A percentile compares a stretch with the other conserved stretches of the same genome.
Conservation (phyloP, 2,329 filamentous ascomycete genomes). For the Dryadomyces sulphureus region DNA sequence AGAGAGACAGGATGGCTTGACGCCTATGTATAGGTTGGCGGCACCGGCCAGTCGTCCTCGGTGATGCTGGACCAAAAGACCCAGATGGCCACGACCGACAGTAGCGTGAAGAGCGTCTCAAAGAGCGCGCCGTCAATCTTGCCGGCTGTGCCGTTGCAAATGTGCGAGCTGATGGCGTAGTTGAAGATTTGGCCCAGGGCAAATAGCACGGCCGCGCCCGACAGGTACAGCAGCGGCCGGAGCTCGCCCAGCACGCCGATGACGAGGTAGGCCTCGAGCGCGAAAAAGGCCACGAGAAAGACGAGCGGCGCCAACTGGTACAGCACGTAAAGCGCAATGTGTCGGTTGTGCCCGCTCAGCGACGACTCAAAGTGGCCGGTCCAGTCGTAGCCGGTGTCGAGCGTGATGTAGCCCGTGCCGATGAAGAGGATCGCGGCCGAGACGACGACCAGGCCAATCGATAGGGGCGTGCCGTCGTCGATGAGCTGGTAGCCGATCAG, state of each 20-base stretch:
- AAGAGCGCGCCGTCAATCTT: slow-evolving; percentile 91
- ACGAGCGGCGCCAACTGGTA: slow-evolving; percentile 83
- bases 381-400: slow-evolving; percentile 83
- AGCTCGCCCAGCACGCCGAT: slow-evolving; percentile 73
- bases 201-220: slow-evolving; percentile 62
- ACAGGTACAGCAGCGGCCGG: slow-evolving; percentile 83
- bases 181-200: slow-evolving; percentile 91
- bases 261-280: slow-evolving; percentile 73
- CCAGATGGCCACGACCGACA: slow-evolving; percentile 75
- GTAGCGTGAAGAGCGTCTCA: slow-evolving; percentile 79
- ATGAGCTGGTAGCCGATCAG: slow-evolving; percentile 85
- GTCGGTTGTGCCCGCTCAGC: slow-evolving; percentile 43
- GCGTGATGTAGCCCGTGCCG: slow-evolving; percentile 86
- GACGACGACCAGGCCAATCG: slow-evolving; percentile 55
- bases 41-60: slow-evolving; percentile 87
- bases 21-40: slow-evolving; percentile 19
- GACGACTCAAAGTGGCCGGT: slow-evolving; percentile 62
- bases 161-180: slow-evolving; percentile 81
- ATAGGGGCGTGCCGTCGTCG: slow-evolving; percentile 82
- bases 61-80: slow-evolving; percentile 98
- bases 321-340: slow-evolving; percentile 81
- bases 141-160: slow-evolving; percentile 69
- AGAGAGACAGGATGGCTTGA: not conserved
- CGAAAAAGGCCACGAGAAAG: slow-evolving; percentile 77
- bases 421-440: slow-evolving; percentile 65